A percentile compares a stretch with the other conserved stretches of the same genome.
phyloP scores from a whole-genome alignment of 257 asterid genomes.

The Fraxinus excelsior region DNA sequence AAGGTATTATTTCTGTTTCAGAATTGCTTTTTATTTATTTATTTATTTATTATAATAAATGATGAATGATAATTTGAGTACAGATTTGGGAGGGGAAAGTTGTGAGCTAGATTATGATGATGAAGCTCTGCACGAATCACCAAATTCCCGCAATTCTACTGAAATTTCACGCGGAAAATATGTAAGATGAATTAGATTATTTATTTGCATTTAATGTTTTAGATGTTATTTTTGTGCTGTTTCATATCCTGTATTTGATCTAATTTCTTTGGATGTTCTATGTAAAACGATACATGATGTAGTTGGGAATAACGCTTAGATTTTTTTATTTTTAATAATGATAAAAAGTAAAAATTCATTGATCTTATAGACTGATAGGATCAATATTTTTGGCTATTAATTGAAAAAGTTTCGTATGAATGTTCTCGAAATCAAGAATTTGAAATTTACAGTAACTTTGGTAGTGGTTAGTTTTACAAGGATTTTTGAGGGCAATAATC shows the following conservation, averaged over 20 bases:
- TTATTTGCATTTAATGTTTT: not conserved
- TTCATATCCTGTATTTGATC: not conserved
- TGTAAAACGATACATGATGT: not conserved
- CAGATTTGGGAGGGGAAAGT: slow-evolving; percentile 44
- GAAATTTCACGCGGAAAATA: not conserved
- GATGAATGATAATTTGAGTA: slow-evolving; percentile 21
- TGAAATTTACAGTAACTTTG: too few species aligned
- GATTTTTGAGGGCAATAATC: too few species aligned
- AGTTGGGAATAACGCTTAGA: not conserved
- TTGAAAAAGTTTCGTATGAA: too few species aligned
- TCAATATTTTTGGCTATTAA: too few species aligned
- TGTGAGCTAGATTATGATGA: slow-evolving; percentile 31
- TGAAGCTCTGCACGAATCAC: slow-evolving; percentile 35
- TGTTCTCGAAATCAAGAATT: too few species aligned
- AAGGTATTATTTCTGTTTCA: slow-evolving; percentile 46
- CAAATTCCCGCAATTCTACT: slow-evolving; percentile 17
- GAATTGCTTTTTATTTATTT: not conserved
- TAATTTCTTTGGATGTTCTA: not conserved
- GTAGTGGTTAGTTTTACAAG: too few species aligned
- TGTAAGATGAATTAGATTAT: slow-evolving; percentile 27
- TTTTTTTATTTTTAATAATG: not conserved
- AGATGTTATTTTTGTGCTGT: not conserved
- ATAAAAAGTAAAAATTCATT: too few species aligned
- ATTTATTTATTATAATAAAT: not conserved
- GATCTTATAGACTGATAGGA: too few species aligned